phyloP scores from a whole-genome alignment of 495 filamentous ascomycete genomes.

The Tuber calosporum region DNA sequence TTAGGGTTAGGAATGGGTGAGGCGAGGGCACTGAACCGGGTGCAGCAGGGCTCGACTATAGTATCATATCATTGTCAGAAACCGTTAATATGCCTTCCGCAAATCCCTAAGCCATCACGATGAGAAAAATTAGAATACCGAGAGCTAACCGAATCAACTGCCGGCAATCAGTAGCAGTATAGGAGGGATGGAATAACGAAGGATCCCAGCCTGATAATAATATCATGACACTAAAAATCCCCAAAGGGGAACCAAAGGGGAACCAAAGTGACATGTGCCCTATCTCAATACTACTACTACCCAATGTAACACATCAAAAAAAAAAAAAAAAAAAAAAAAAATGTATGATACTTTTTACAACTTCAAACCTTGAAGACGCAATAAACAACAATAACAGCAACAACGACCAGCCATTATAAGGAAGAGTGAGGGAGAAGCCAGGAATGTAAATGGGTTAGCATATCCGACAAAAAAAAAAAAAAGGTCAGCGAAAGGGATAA shows the following conservation, averaged over 20 bases:
- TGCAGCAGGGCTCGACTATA: conserved; percentile 18
- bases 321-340: too few species aligned
- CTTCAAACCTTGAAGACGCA: not conserved
- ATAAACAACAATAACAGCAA: not conserved
- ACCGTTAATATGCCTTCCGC: not conserved
- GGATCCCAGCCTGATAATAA: not conserved
- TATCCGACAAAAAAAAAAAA: not conserved
- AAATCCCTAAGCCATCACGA: not conserved
- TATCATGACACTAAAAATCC: not conserved
- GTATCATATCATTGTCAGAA: not conserved
- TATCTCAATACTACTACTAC: not conserved
- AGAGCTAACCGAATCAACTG: not conserved
- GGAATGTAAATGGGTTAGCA: not conserved
- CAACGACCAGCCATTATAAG: not conserved
- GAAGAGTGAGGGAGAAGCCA: not conserved
- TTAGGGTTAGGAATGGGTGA: conserved; percentile 38
- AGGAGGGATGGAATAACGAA: not conserved
- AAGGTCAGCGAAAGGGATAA: not conserved
- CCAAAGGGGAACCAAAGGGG: not conserved
- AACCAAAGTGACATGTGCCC: not conserved
- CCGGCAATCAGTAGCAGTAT: not conserved
- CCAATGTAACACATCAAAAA: not conserved
- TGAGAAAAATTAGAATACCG: too few species aligned
- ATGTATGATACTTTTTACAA: not conserved
- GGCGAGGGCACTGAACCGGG: conserved; percentile 33